Conservation (phyloP, 2,329 filamentous ascomycete genomes). For the Colletotrichum karsti region DNA sequence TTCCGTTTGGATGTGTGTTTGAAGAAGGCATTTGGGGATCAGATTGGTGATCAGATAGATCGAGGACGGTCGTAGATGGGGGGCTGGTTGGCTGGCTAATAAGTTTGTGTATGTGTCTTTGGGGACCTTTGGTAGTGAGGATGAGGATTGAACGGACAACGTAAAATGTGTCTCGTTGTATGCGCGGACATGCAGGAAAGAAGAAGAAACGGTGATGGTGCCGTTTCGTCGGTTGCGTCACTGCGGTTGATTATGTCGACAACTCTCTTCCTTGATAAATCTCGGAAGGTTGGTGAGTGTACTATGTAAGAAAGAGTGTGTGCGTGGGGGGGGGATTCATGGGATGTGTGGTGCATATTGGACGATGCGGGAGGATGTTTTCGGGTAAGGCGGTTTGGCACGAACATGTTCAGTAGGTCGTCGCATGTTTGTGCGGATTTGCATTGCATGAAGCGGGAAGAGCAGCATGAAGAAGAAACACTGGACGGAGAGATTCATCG, state of each 20-base stretch:
- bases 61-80: too few relatives aligned
- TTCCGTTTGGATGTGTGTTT: background rate
- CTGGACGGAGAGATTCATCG: background rate
- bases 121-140: background rate
- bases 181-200: background rate
- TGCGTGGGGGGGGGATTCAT: background rate
- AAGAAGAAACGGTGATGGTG: constrained; percentile 12
- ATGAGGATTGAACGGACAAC: background rate
- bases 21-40: background rate
- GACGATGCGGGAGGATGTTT: background rate
- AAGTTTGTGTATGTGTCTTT: too few relatives aligned
- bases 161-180: constrained; percentile 22
- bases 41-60: too few relatives aligned
- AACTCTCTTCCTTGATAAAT: background rate
- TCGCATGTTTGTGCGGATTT: background rate
- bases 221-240: constrained; percentile 15
- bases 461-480: background rate
- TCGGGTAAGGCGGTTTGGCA: background rate
- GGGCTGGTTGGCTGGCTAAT: too few relatives aligned
- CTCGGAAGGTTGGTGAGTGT: too few relatives aligned
- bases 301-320: background rate
- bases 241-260: background rate
- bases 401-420: background rate
- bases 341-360: background rate
- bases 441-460: background rate